Conservation (phyloP, 2,329 filamentous ascomycete genomes). For the Fusarium tanahbumbuense region DNA sequence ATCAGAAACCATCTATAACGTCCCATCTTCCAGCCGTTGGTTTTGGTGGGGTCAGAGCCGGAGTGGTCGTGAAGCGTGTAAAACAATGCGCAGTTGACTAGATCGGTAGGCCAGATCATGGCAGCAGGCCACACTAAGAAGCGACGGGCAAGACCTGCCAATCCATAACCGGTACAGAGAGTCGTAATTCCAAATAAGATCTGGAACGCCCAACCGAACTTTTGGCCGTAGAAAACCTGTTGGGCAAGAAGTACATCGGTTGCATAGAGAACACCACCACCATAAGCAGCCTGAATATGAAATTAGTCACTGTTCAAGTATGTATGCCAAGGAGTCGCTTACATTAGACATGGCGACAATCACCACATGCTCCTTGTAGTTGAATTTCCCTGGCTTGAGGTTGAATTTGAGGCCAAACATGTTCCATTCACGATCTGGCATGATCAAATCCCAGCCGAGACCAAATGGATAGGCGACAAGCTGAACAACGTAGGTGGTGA, state of each 20-base stretch:
- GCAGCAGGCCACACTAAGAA: slow-evolving; percentile 66
- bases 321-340: slow-evolving; percentile 44
- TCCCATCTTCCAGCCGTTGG: slow-evolving; percentile 71
- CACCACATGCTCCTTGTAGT: slow-evolving; percentile 71
- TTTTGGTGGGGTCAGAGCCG: slow-evolving; percentile 60
- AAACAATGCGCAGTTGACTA: slow-evolving; percentile 66
- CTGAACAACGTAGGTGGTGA: slow-evolving; percentile 72
- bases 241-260: slow-evolving; percentile 63
- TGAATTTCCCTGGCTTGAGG: slow-evolving; percentile 68
- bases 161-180: slow-evolving; percentile 67
- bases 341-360: slow-evolving; percentile 74
- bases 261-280: slow-evolving; percentile 67
- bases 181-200: slow-evolving; percentile 65
- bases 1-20: slow-evolving; percentile 72
- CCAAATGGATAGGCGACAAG: slow-evolving; percentile 71
- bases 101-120: slow-evolving; percentile 68
- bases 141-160: slow-evolving; percentile 65
- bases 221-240: slow-evolving; percentile 67
- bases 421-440: slow-evolving; percentile 64
- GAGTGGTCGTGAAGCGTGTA: slow-evolving; percentile 60
- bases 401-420: slow-evolving; percentile 66
- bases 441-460: slow-evolving; percentile 64
- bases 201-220: slow-evolving; percentile 66
- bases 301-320: slow-evolving; percentile 32
- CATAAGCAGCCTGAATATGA: slow-evolving; percentile 63